Conservation (phyloP, 352 stramenopile species). For the Phytophthora rubi region DNA sequence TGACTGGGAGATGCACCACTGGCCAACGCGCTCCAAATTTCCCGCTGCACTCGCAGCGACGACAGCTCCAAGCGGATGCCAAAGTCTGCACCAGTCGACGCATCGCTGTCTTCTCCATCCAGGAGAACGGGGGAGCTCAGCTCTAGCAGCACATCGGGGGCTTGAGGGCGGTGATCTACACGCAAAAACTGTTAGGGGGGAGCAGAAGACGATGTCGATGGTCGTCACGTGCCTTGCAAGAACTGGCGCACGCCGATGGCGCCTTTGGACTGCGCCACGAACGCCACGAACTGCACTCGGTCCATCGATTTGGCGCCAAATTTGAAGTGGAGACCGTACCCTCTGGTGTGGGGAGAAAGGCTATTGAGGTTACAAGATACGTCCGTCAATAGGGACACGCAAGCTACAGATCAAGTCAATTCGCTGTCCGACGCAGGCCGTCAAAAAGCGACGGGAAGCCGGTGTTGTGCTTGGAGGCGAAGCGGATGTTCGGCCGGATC, state of each 20-base stretch:
- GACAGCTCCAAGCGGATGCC: slow-evolving; percentile 56
- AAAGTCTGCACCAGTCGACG: slow-evolving; percentile 13
- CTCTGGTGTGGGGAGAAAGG: background rate
- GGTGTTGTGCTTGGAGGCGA: slow-evolving; percentile 56
- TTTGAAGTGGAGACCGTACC: background rate
- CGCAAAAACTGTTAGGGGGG: background rate
- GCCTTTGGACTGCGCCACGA: slow-evolving; percentile 48
- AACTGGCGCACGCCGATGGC: slow-evolving; percentile 46
- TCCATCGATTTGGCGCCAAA: slow-evolving; percentile 5
- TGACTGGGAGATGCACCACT: slow-evolving; percentile 26
- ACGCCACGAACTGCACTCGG: slow-evolving; percentile 37
- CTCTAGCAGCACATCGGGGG: slow-evolving; percentile 34
- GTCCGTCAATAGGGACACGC: slow-evolving; percentile 13
- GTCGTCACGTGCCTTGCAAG: slow-evolving; percentile 38
- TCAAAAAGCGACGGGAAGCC: slow-evolving; percentile 60
- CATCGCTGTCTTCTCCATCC: background rate
- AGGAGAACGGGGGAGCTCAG: slow-evolving; percentile 36
- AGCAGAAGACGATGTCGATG: background rate
- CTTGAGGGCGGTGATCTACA: slow-evolving; percentile 50
- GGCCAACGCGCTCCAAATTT: slow-evolving; percentile 67
- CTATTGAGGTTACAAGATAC: background rate
- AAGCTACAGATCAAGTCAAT: slow-evolving; percentile 15
- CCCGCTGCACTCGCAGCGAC: slow-evolving; percentile 48
- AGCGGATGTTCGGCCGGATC: slow-evolving; percentile 75
- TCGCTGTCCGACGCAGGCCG: slow-evolving; percentile 30